Evolutionary conservation across 2,329 filamentous ascomycete genomes (phyloP).

Genomic region (Neofusicoccum sp.): DNA sequence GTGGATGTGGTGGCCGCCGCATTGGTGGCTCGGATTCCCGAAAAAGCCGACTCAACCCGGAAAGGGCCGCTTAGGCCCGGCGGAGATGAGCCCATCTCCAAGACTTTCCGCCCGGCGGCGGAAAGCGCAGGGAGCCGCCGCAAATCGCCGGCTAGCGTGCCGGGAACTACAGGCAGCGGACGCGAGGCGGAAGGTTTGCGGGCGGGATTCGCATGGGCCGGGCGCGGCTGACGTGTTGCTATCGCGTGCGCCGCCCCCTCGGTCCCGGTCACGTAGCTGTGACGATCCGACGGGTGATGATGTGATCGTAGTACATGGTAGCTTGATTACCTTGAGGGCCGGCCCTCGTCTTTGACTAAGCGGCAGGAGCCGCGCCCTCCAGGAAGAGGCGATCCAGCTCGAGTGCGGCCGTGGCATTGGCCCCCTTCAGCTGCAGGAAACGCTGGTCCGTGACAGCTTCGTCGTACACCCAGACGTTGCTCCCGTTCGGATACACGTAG

Average conservation of each 20-base stretch:
- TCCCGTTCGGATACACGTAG: conserved; percentile 42
- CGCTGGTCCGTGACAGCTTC: conserved; percentile 40
- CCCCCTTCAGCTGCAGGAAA: conserved; percentile 42
- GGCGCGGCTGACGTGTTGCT: conserved; percentile 8
- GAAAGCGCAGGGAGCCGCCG: neutral
- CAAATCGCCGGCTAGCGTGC: neutral
- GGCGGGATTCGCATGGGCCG: neutral
- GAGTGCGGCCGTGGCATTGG: conserved; percentile 33
- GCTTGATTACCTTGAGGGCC: conserved; percentile 14
- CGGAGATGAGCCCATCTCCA: neutral
- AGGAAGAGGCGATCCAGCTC: conserved; percentile 36
- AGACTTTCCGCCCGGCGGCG: neutral
- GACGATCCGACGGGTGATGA: neutral
- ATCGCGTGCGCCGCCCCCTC: neutral
- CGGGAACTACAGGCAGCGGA: conserved; percentile 6
- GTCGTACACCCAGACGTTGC: conserved; percentile 50
- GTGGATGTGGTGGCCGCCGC: neutral
- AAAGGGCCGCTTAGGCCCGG: neutral
- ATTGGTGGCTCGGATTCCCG: neutral
- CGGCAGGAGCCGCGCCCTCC: conserved; percentile 26
- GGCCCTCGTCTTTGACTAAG: neutral
- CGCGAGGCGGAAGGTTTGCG: neutral
- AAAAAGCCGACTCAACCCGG: conserved; percentile 1
- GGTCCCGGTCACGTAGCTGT: neutral
- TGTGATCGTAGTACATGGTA: no score